A percentile compares a stretch with the other conserved stretches of the same genome.
phyloP scores from a whole-genome alignment of 208 protist genomes.

The Trypanosoma conorhini region DNA sequence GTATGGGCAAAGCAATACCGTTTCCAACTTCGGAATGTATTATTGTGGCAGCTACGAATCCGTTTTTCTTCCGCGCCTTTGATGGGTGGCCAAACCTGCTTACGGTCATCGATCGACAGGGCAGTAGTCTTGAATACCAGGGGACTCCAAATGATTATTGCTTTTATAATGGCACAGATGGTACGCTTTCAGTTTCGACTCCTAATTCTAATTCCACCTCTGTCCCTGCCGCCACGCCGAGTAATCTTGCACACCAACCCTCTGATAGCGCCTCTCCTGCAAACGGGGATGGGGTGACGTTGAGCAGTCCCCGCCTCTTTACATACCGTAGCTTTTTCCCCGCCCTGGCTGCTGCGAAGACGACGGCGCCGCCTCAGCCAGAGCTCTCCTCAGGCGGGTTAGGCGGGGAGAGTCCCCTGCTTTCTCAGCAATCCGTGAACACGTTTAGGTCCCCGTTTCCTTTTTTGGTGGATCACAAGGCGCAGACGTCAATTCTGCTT shows the following conservation, averaged over 20 bases:
- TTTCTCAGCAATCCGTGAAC: constrained; percentile 52
- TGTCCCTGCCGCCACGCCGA: neutral
- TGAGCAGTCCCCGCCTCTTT: constrained; percentile 12
- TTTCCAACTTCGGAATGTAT: constrained; percentile 49
- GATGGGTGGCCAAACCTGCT: constrained; percentile 72
- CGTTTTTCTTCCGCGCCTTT: constrained; percentile 80
- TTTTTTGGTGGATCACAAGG: constrained; percentile 73
- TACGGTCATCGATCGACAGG: constrained; percentile 61
- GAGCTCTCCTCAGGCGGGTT: neutral
- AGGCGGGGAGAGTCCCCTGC: neutral
- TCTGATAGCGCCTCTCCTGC: neutral
- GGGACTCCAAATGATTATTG: neutral
- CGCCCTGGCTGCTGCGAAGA: constrained; percentile 16
- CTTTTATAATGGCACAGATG: neutral
- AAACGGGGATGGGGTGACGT: neutral
- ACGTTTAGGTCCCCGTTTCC: constrained; percentile 70
- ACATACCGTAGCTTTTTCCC: constrained; percentile 30
- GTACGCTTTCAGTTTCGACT: neutral
- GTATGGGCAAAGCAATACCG: constrained; percentile 68
- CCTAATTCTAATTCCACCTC: neutral
- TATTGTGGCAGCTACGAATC: constrained; percentile 79
- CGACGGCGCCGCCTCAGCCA: neutral
- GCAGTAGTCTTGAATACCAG: constrained; percentile 19
- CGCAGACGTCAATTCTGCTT: constrained; percentile 61
- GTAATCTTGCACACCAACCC: neutral